Conservation (phyloP, 495 filamentous ascomycete species). For the Bryoglossum gracile region DNA sequence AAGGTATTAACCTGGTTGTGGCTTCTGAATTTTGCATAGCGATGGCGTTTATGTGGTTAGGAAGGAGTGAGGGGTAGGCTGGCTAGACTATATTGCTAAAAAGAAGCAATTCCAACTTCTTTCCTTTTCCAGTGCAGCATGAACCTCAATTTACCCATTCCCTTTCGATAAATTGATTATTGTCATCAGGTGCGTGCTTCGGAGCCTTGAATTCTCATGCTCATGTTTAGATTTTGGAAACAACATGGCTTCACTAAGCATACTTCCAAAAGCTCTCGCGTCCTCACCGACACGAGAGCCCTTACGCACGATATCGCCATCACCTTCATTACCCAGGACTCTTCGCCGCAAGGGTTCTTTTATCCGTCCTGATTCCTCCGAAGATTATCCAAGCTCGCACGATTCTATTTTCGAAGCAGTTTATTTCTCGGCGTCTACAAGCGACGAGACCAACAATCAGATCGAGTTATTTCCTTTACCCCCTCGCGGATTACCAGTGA, state of each 20-base stretch:
- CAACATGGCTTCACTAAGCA: not conserved
- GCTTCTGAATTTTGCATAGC: slow-evolving; percentile 16
- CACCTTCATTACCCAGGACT: slow-evolving; percentile 7
- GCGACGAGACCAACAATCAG: slow-evolving; percentile 16
- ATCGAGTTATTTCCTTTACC: slow-evolving; percentile 22
- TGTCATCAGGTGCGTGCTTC: too few relatives aligned
- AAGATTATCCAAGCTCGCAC: slow-evolving; percentile 31
- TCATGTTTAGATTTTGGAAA: too few relatives aligned
- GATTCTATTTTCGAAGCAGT: slow-evolving; percentile 32
- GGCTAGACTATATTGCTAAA: too few relatives aligned
- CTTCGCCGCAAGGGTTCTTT: slow-evolving; percentile 24
- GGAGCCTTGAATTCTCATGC: too few relatives aligned
- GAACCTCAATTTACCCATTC: too few relatives aligned
- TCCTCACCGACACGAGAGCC: too few relatives aligned
- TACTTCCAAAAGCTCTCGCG: too few relatives aligned
- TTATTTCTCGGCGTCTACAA: slow-evolving; percentile 27
- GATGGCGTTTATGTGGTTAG: slow-evolving; percentile 14
- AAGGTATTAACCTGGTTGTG: not conserved
- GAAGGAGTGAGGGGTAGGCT: slow-evolving; percentile 16
- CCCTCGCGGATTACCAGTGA: not conserved
- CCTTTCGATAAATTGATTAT: too few relatives aligned
- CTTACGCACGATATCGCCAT: too few relatives aligned
- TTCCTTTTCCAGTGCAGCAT: too few relatives aligned
- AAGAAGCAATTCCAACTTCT: too few relatives aligned
- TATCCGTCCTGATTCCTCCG: slow-evolving; percentile 28